Evolutionary conservation across 352 stramenopile genomes (phyloP), one percentile per base, ranked within the genome.

Genomic region (Phytophthora pistaciae): DNA sequence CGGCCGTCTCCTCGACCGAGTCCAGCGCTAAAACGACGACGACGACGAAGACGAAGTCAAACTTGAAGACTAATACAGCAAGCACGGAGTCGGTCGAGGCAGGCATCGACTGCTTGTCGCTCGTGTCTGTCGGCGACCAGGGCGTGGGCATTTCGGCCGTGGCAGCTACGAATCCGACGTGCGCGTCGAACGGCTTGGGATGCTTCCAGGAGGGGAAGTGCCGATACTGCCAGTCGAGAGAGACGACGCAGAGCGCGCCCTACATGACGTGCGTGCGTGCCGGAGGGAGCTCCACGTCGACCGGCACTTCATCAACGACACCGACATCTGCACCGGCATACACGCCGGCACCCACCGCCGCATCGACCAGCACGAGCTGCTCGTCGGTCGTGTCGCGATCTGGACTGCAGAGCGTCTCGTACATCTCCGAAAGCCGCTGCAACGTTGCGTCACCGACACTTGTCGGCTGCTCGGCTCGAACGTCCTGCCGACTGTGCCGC

Each of bases 401-500:
- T 5, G 67, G 72, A n/a, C 65, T 90, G 14, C n/a, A 62, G 14
- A 56, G 62, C 5, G 72, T 91, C n/a, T 84, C 73, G 42, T 90
- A 72, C 42, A 71, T 91, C 25, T 61, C 38, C 18, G 78, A 92
- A n/a, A 46, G 60, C 2, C 69, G 62, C 1, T 93, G 82, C 56
- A 79, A 82, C 42, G 63, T 62, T 2, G 58, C 66, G 1, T 72
- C 64, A 5, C 72, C 70, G n/a, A 65, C 38, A 0, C 56, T 84
- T 20, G 13, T 80, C 8, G 83, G 86, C 16, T 93, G 83, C 58
- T 78, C 83, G 7, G 56, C 66, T 25, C 59, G 64, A 7, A 85
- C 86, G 16, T 75, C 59, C 14, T 92, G 86, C 53, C 84, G 76
- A 36, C 52, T 94, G 9, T 93, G 86, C 49, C 74, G 78, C 29